A percentile compares a stretch with the other conserved stretches of the same genome.
phyloP scores from a whole-genome alignment of 1,284 basidiomycete species.

The Fomitopsis schrenkii region DNA sequence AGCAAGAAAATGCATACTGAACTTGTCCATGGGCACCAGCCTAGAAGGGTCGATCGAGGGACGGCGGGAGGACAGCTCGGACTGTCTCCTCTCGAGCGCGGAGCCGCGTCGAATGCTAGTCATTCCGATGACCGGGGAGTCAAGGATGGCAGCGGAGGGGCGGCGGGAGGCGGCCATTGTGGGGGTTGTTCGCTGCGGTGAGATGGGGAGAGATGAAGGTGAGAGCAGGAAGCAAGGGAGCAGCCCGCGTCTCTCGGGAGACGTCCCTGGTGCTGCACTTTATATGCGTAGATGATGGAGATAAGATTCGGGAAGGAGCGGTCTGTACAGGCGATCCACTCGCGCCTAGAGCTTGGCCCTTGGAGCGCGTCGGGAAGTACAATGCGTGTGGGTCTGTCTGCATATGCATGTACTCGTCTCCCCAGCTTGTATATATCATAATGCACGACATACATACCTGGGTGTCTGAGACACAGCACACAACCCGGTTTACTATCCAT shows the following conservation, averaged over 20 bases:
- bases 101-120: slow-evolving; percentile 31
- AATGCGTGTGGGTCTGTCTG: background rate
- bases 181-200: slow-evolving; percentile 12
- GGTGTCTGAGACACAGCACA: too few species aligned
- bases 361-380: background rate
- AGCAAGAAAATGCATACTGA: slow-evolving; percentile 2
- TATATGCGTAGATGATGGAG: slow-evolving; percentile 6
- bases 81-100: slow-evolving; percentile 31
- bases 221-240: slow-evolving; percentile 1
- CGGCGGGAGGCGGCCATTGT: slow-evolving; percentile 14
- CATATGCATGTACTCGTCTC: background rate
- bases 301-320: slow-evolving; percentile 9
- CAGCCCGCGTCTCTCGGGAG: background rate
- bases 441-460: too few species aligned
- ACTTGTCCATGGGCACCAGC: slow-evolving; percentile 79
- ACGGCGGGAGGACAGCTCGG: slow-evolving; percentile 43
- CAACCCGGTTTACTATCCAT: too few species aligned
- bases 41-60: slow-evolving; percentile 72
- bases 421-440: background rate
- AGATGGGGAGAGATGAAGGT: background rate
- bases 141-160: slow-evolving; percentile 16
- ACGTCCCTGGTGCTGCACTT: background rate
- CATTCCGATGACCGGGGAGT: slow-evolving; percentile 11
- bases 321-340: slow-evolving; percentile 1
- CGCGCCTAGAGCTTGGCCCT: background rate